Conservation (phyloP, 768 basidiomycete genomes). For the Boletus fagicola region DNA sequence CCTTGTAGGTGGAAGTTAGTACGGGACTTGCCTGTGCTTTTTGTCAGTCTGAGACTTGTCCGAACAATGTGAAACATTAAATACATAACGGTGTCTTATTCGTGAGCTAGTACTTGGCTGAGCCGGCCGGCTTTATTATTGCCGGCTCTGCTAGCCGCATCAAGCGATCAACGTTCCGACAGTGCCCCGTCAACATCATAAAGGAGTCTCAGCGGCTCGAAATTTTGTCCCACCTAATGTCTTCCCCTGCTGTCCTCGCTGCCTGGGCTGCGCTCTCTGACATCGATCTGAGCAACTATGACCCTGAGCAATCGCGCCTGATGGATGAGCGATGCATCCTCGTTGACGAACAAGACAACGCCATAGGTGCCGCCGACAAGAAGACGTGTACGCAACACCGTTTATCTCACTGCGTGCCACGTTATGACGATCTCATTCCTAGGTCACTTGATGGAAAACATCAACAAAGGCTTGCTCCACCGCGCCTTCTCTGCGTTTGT, state of each 20-base stretch:
- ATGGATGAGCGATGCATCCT: constrained; percentile 97
- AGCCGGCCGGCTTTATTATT: background rate
- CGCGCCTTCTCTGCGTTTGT: constrained; percentile 98
- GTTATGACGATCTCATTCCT: background rate
- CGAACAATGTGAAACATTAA: background rate
- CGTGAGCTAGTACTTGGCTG: background rate
- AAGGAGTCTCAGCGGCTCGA: background rate
- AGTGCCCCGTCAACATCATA: constrained; percentile 2
- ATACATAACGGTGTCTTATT: background rate
- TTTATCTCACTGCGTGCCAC: background rate
- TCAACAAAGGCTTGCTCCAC: constrained; percentile 89
- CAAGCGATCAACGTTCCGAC: background rate
- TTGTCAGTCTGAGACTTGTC: constrained; percentile 8
- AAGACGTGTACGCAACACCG: constrained; percentile 76
- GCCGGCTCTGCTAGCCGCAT: background rate
- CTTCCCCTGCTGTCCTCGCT: constrained; percentile 61
- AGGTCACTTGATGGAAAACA: constrained; percentile 97
- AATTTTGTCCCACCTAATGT: constrained; percentile 35
- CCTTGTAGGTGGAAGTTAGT: background rate
- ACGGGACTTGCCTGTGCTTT: background rate
- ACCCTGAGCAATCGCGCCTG: constrained; percentile 86
- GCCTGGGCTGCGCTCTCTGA: constrained; percentile 64
- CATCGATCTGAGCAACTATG: constrained; percentile 81
- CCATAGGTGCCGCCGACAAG: constrained; percentile 88
- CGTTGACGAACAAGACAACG: constrained; percentile 82